Base-by-base conservation (phyloP, 2,329 filamentous ascomycete genomes). In the Cercospora beticola region DNA sequence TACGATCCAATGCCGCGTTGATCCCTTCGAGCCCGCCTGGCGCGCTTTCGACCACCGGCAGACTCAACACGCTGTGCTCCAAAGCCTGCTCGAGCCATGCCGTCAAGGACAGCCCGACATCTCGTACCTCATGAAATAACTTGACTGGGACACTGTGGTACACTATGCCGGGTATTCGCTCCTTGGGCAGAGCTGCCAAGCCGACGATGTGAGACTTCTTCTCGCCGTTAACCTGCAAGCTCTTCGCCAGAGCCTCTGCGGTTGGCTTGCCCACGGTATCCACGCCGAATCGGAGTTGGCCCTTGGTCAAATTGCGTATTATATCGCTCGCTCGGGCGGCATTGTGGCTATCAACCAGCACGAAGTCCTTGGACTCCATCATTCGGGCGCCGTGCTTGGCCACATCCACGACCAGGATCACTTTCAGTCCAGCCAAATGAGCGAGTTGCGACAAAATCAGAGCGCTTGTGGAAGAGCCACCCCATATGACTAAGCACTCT, bases 61-160 rank as follows among this genome's bases (percentile, higher is more conserved):
- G 46, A 21, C 57, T 33, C 16, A 72, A 33, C 10, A 40, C 54
- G 12, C 52, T 58, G 16, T 61, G 52, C 40, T 66, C 23, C 43
- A 72, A 36, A 6, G 71, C 71, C 23, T 68, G 40, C 36, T 72
- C 71, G 10, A 72, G 56, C 71, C 71, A 72, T 2, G 43, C 59
- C 67, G 67, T 72, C 56, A 72, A 36, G 5, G 67, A 62, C 30
- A 56, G 31, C 0, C 71, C 71, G 10, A 72, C 62, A 23, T 59
- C 58, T 4, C 67, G 71, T 3, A 72, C 71, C 65, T 89, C 87
- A 74, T 93, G 90, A 73, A 91, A 92, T 2, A 92, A 74, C 77
- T 93, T 93, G 64, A 93, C 90, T 0, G 90, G 90, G 0, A 92
- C 88, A 0, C 82, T 86, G 72, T 92, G 90, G 66, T 88, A 84